Evolutionary conservation across 1,284 basidiomycete species (phyloP).

Genomic region (Leccinum angustisporum): DNA sequence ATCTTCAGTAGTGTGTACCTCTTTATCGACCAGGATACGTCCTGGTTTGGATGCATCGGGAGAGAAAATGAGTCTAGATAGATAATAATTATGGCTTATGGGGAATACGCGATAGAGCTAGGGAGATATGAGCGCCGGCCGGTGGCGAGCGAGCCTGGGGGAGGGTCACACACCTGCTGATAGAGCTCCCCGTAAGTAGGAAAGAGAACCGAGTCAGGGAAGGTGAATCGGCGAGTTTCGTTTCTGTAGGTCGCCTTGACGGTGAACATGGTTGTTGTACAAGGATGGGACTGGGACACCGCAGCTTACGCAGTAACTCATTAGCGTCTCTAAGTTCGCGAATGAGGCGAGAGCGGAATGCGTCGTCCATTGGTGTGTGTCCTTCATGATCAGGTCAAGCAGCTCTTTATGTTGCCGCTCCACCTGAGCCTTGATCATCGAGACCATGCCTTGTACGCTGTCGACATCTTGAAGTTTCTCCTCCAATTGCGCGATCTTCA

Average conservation of each 20-base stretch:
- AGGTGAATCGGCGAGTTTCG: conserved; percentile 50
- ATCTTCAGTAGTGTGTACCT: conserved; percentile 57
- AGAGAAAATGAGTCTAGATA: conserved; percentile 67
- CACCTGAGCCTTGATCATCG: conserved; percentile 61
- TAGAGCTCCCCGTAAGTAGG: conserved; percentile 44
- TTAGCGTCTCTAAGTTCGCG: conserved; percentile 62
- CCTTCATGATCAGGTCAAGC: conserved; percentile 59
- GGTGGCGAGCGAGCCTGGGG: conserved; percentile 10
- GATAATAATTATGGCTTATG: conserved; percentile 54
- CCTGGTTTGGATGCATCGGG: conserved; percentile 48
- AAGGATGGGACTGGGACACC: conserved; percentile 18
- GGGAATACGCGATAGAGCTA: conserved; percentile 72
- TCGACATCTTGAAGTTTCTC: conserved; percentile 59
- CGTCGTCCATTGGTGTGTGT: conserved; percentile 56
- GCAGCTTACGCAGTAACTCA: conserved; percentile 19
- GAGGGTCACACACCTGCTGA: conserved; percentile 39
- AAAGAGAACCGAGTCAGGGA: conserved; percentile 39
- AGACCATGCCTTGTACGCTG: conserved; percentile 48
- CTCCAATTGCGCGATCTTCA: conserved; percentile 65
- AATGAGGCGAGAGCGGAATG: conserved; percentile 65
- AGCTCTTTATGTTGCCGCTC: conserved; percentile 72
- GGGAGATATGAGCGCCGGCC: conserved; percentile 16
- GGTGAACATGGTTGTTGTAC: conserved; percentile 46
- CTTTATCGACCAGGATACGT: conserved; percentile 60
- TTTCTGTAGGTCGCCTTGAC: conserved; percentile 54